phyloP scores from a whole-genome alignment of 202 grass and related monocot genomes.

The Hordeum pubiflorum region DNA sequence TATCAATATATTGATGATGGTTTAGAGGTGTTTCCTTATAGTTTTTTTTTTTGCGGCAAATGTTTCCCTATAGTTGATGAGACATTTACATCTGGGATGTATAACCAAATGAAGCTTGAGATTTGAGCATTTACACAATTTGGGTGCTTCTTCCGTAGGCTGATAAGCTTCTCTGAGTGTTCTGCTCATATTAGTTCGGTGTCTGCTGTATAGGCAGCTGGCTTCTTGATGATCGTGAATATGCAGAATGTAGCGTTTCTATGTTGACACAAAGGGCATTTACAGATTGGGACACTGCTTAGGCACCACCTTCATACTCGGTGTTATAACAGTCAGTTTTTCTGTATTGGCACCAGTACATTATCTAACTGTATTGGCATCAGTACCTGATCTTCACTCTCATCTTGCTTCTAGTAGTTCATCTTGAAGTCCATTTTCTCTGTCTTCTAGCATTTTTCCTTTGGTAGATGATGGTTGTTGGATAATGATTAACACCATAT shows the following conservation, averaged over 20 bases:
- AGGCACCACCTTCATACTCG: background rate
- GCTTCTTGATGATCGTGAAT: background rate
- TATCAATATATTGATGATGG: background rate
- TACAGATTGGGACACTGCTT: background rate
- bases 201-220: background rate
- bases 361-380: background rate
- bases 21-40: constrained; percentile 3
- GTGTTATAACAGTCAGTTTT: background rate
- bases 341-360: background rate
- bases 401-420: constrained; percentile 1
- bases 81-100: background rate
- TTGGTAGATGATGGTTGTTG: background rate
- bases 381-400: background rate
- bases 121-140: background rate
- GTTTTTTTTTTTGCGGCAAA: background rate
- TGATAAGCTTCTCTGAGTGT: background rate
- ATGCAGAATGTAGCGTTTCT: background rate
- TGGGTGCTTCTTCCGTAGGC: background rate
- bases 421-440: constrained; percentile 5
- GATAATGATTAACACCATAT: background rate
- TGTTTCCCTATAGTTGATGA: background rate
- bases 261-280: background rate
- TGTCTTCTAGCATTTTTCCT: background rate
- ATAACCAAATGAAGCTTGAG: constrained; percentile 9
- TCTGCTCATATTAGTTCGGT: background rate